Percentiles rank a stretch among this genome's conserved stretches.
phyloP scores from a whole-genome alignment of 2,329 filamentous ascomycete genomes.

The Chaetomiaceae sp. region DNA sequence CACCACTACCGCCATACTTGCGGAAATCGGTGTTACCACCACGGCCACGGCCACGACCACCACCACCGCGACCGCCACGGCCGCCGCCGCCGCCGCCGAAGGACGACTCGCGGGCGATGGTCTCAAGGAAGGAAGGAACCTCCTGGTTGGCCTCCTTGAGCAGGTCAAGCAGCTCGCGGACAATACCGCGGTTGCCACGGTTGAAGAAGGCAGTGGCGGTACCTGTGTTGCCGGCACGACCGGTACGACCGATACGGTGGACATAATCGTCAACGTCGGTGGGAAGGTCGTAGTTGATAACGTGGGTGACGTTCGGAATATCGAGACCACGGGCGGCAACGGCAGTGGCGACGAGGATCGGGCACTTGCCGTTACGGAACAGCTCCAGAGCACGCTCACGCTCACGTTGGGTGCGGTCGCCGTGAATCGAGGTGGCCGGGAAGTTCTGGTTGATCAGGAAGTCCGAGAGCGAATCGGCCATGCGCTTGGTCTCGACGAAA shows the following conservation, averaged over 20 bases:
- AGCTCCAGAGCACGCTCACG: conserved; percentile 96
- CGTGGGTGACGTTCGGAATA: conserved; percentile 94
- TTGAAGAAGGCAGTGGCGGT: conserved; percentile 99
- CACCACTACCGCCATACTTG: conserved; percentile 60
- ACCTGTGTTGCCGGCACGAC: conserved; percentile 98
- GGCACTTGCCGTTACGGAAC: conserved; percentile 93
- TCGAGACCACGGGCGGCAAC: conserved; percentile 88
- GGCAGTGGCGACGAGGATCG: conserved; percentile 92
- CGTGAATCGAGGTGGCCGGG: conserved; percentile 96
- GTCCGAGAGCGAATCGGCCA: conserved; percentile 95
- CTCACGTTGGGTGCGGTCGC: conserved; percentile 96
- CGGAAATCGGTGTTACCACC: conserved; percentile 82
- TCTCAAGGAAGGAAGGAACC: conserved; percentile 88
- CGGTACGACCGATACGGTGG: conserved; percentile 98
- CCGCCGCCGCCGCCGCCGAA: conserved; percentile 66
- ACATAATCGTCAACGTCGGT: conserved; percentile 99
- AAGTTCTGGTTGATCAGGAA: conserved; percentile 99
- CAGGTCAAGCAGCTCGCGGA: conserved; percentile 92
- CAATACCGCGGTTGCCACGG: conserved; percentile 96
- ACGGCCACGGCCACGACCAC: conserved; percentile 67
- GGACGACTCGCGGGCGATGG: conserved; percentile 89
- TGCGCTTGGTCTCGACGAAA: conserved; percentile 99
- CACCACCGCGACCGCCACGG: conserved; percentile 55
- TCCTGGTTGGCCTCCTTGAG: conserved; percentile 99
- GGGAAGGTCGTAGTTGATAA: conserved; percentile 98